These are phyloP conservation scores for Albifimbria verrucaria DNA, from an alignment of 2,329 filamentous ascomycete genomes.

Conservation along the genomic window DNA sequence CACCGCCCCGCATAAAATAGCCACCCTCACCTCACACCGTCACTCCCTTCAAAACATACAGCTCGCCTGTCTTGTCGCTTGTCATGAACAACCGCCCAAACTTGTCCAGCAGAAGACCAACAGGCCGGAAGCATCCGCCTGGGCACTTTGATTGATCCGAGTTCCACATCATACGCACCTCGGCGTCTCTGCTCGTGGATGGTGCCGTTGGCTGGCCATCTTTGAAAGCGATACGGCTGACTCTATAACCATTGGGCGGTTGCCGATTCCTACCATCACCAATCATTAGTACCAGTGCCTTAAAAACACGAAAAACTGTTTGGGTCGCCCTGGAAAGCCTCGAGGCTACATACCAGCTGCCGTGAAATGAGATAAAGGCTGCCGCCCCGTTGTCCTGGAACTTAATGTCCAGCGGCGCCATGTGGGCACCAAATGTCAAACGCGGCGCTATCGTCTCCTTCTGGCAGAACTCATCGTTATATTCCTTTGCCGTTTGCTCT, in stretches of 20 bases:
- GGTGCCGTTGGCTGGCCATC: conserved; percentile 30
- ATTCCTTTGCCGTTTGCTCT: conserved; percentile 14
- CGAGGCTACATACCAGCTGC: conserved; percentile 44
- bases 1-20: no score
- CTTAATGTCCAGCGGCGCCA: conserved; percentile 62
- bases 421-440: conserved; percentile 43
- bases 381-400: conserved; percentile 53
- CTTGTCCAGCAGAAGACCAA: conserved; percentile 38
- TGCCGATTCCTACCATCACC: conserved; percentile 25
- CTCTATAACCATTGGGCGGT: conserved; percentile 33
- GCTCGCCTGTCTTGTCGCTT: conserved; percentile 52
- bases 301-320: no score
- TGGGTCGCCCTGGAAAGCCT: no score
- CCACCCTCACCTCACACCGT: not conserved
- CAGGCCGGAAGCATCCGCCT: conserved; percentile 48
- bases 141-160: conserved; percentile 42
- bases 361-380: conserved; percentile 62
- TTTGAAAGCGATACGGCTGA: conserved; percentile 33
- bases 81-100: conserved; percentile 49
- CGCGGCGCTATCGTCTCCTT: conserved; percentile 14
- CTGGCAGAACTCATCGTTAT: conserved; percentile 19
- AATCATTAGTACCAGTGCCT: no score
- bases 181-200: conserved; percentile 34
- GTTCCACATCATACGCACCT: conserved; percentile 48
- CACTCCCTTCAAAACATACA: conserved; percentile 40